Base-by-base conservation (phyloP, 192 early-diverging fungal genomes). In the Gryganskiella cystojenkinii region DNA sequence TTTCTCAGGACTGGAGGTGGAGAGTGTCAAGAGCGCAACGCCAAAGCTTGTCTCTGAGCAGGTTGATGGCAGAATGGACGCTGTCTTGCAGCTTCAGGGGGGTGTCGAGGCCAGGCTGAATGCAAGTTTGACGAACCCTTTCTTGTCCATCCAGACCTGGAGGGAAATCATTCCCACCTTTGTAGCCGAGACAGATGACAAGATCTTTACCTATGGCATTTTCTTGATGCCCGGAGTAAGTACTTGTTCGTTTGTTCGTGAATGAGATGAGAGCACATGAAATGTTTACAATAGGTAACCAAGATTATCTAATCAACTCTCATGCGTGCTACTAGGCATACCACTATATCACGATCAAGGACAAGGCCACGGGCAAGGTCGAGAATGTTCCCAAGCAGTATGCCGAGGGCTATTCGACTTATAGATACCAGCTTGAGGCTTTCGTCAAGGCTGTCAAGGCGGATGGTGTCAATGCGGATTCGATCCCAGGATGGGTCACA, bases 381-480 rank as follows among this genome's bases (percentile, higher is more conserved):
- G 63, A 71, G 24, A 56, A 24, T 19, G 28, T 74, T 4, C 58
- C 63, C 42, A 82, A 80, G 47, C 31, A 30, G 14, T 82, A 82
- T 28, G 70, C 13, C 15, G 64, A 45, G 0, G 81, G 81, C 0
- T 59, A 65, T 40, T 27, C 30, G n/a, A 71, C 73, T 0, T 81
- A 78, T 25, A 55, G 46, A 9, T 81, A 76, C 59, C 75, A 78
- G 47, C 62, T 82, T 15, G 61, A 82, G 19, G 80, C 73, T 4
- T 82, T 82, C 22, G 64, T 82, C 8, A 46, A 71, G 28, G 71
- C 46, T 0, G 64, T 82, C 9, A 67, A 67, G 62, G 20, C 8
- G 65, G 61, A 1, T 19, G 49, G 64, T 13, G 53, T 56, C 15
- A 60, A 63, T 14, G 20, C 47, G 14, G 17, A 19, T 2, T 35